Conservation (phyloP, 2,329 filamentous ascomycete species). For the Xylariaceae sp. region DNA sequence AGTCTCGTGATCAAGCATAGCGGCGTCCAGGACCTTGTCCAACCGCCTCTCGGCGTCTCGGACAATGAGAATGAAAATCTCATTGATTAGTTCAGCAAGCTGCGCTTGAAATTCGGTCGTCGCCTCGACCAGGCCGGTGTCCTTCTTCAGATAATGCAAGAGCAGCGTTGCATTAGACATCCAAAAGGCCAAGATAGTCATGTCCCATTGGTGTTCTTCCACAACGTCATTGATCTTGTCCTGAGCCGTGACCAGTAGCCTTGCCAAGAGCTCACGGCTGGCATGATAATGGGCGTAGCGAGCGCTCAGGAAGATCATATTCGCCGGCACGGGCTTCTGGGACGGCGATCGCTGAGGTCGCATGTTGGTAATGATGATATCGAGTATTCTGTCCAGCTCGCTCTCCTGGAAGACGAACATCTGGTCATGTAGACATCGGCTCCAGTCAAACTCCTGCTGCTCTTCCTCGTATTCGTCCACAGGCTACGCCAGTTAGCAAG, state of each 20-base stretch:
- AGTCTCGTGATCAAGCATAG: constrained; percentile 96
- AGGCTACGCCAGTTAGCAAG: constrained; percentile 36
- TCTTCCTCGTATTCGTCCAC: constrained; percentile 81
- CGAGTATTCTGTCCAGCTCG: constrained; percentile 83
- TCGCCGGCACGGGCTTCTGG: constrained; percentile 96
- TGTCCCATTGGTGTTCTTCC: constrained; percentile 96
- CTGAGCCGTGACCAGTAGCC: constrained; percentile 77
- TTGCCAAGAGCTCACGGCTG: constrained; percentile 72
- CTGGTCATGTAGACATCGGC: constrained; percentile 87
- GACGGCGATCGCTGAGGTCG: constrained; percentile 88
- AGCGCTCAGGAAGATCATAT: constrained; percentile 92
- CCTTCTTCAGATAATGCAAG: constrained; percentile 96
- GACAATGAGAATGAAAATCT: constrained; percentile 97
- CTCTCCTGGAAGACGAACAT: constrained; percentile 99
- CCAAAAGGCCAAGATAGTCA: constrained; percentile 99
- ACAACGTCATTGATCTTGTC: constrained; percentile 96
- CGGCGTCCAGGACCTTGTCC: constrained; percentile 87
- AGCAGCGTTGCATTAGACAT: constrained; percentile 93
- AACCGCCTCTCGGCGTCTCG: constrained; percentile 90
- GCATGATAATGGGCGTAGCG: constrained; percentile 96
- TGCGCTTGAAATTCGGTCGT: constrained; percentile 89
- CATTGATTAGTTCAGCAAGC: constrained; percentile 88
- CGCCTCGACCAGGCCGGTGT: constrained; percentile 68
- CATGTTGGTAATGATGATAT: constrained; percentile 97
- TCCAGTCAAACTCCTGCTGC: constrained; percentile 92